A percentile compares a stretch with the other conserved stretches of the same genome.
phyloP scores from a whole-genome alignment of 2,329 filamentous ascomycete genomes.

The Ophiostoma populinum region DNA sequence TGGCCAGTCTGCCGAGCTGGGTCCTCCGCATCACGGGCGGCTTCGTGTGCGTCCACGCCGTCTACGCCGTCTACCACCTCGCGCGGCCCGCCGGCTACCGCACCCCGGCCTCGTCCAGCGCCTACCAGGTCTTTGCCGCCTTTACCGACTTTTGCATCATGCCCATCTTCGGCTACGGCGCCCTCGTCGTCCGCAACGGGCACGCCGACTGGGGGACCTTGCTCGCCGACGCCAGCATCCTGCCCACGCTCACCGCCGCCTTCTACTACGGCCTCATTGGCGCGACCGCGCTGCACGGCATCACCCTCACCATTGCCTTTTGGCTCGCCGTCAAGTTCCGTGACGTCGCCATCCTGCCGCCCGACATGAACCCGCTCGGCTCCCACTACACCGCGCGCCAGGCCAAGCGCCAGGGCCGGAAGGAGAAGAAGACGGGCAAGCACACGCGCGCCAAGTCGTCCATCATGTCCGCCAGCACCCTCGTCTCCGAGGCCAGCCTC shows the following conservation, averaged over 20 bases:
- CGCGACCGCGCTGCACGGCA: constrained; percentile 48
- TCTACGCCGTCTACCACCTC: constrained; percentile 72
- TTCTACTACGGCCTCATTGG: constrained; percentile 51
- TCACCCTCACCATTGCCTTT: constrained; percentile 52
- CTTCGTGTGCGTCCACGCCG: constrained; percentile 51
- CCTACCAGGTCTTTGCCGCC: constrained; percentile 74
- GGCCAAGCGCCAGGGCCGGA: constrained; percentile 3
- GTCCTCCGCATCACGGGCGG: constrained; percentile 64
- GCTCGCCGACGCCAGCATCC: constrained; percentile 35
- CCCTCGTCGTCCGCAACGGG: constrained; percentile 27
- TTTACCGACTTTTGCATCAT: constrained; percentile 47
- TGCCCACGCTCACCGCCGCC: constrained; percentile 44
- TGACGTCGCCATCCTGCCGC: constrained; percentile 65
- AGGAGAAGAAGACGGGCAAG: constrained; percentile 4
- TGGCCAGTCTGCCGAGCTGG: constrained; percentile 50
- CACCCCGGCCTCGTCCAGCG: constrained; percentile 64
- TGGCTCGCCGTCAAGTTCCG: constrained; percentile 68
- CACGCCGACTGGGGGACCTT: constrained; percentile 47
- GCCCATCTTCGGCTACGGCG: constrained; percentile 39
- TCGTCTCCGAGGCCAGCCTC: constrained; percentile 12
- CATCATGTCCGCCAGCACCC: constrained; percentile 27
- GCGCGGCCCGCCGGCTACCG: constrained; percentile 50
- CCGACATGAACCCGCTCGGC: constrained; percentile 91
- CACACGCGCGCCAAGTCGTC: constrained; percentile 63
- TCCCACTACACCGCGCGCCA: constrained; percentile 60